Evolutionary conservation across 2,329 filamentous ascomycete genomes (phyloP), one percentile per base, ranked within the genome.

Genomic region (Nigrograna mackinnonii): DNA sequence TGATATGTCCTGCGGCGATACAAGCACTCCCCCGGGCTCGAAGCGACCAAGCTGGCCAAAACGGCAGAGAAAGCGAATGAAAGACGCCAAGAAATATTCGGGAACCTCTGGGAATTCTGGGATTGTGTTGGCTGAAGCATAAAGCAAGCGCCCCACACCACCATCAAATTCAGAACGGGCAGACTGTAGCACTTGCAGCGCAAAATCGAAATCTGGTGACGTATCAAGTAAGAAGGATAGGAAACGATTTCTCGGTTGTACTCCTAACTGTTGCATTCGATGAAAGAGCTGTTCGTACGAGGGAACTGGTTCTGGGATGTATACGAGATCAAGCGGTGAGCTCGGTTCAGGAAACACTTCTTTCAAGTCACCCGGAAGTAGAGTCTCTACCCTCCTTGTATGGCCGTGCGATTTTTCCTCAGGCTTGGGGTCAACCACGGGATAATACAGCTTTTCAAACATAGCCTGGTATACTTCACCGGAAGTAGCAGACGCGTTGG

Each of bases 251-350:
- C 68, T 58, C 0, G 83, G 79, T 5, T 60, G 66, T 16, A 85
- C 58, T 1, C 76, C 73, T 2, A 72, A 69, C 2, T 57, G 59
- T 11, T 69, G 59, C 81, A 91, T 87, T 31, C 75, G 70, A 9
- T 73, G 58, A 44, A 85, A 86, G 4, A 91, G 71, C 37, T 79
- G 72, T 4, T 75, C 66, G 9, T 83, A 67, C 1, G 72, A 76
- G 2, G 87, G 87, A 1, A 86, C 81, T 12, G 75, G 70, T 32
- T 83, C 69, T n/a, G 81, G 75, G 28, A 82, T 77, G 50, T 80
- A 81, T 43, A 87, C 86, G 41, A 84, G 80, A n/a, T 84, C 78
- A 44, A 86, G 56, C 76, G 77, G 63, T 76, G 87, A 64, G 41
- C 80, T 75, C 16, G 83, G 69, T 16, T 82, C 74, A 4, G 79